A percentile compares a stretch with the other conserved stretches of the same genome.
phyloP scores from a whole-genome alignment of 2,329 filamentous ascomycete species.

The Chaetothyriales sp. region DNA sequence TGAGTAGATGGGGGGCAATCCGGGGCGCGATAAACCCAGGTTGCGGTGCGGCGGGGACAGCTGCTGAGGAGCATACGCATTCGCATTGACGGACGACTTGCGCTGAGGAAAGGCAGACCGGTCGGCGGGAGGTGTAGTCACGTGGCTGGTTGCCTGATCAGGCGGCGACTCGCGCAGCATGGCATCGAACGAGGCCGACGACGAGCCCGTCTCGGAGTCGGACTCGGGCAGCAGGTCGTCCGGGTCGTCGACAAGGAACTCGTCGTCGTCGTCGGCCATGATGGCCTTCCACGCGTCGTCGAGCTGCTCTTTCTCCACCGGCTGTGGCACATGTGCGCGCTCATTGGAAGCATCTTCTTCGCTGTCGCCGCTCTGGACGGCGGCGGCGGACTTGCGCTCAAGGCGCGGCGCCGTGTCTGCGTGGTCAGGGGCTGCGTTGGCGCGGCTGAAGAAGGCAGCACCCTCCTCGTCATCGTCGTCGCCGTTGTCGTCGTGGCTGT shows the following conservation, averaged over 20 bases:
- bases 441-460: constrained; percentile 8
- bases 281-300: constrained; percentile 50
- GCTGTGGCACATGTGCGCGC: not conserved
- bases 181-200: constrained; percentile 13
- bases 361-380: not conserved
- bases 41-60: constrained; percentile 33
- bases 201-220: constrained; percentile 21
- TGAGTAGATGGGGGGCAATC: constrained; percentile 7
- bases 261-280: constrained; percentile 63
- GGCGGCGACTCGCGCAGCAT: constrained; percentile 13
- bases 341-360: not conserved
- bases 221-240: constrained; percentile 74
- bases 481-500: too few relatives aligned
- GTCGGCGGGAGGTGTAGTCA: constrained; percentile 5
- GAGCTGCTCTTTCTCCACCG: not conserved
- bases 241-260: constrained; percentile 53
- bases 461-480: constrained; percentile 8
- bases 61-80: constrained; percentile 39
- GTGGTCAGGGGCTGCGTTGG: constrained; percentile 2
- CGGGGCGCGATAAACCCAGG: constrained; percentile 10
- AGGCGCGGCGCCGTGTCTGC: not conserved
- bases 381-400: not conserved
- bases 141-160: not conserved
- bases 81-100: constrained; percentile 26
- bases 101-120: constrained; percentile 17